Conservation (phyloP, 192 early-diverging fungal genomes). For the Coemansia asiatica region DNA sequence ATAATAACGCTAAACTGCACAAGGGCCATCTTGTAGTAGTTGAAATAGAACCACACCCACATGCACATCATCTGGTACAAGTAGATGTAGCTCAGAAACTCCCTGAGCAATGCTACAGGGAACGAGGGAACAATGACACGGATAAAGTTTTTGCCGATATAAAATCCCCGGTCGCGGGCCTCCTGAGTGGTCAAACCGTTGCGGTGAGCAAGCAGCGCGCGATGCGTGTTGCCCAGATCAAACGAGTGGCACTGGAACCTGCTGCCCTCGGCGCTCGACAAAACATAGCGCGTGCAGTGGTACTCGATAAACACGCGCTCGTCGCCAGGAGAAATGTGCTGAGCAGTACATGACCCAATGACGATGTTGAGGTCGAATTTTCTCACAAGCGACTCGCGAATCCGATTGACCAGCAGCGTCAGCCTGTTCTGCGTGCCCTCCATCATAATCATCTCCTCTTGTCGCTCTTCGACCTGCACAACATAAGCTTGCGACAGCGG, state of each 20-base stretch:
- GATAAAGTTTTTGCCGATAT: slow-evolving; percentile 69
- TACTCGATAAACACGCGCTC: slow-evolving; percentile 65
- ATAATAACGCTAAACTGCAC: slow-evolving; percentile 62
- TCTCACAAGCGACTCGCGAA: slow-evolving; percentile 40
- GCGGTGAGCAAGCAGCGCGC: slow-evolving; percentile 41
- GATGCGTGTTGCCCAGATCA: slow-evolving; percentile 62
- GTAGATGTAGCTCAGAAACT: slow-evolving; percentile 62
- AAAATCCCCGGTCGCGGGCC: slow-evolving; percentile 55
- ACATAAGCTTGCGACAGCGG: slow-evolving; percentile 47
- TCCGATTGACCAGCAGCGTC: slow-evolving; percentile 37
- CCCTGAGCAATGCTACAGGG: slow-evolving; percentile 54
- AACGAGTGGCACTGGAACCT: slow-evolving; percentile 62
- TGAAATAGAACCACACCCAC: slow-evolving; percentile 70
- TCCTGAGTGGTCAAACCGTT: slow-evolving; percentile 58
- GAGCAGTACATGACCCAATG: slow-evolving; percentile 45
- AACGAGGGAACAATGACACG: slow-evolving; percentile 57
- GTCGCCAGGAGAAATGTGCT: slow-evolving; percentile 39
- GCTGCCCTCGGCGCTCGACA: slow-evolving; percentile 38
- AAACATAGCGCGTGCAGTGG: slow-evolving; percentile 77
- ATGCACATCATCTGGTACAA: slow-evolving; percentile 69
- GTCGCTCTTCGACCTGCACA: slow-evolving; percentile 60
- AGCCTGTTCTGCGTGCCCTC: slow-evolving; percentile 51
- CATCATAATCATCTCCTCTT: slow-evolving; percentile 56
- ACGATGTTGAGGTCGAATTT: slow-evolving; percentile 44
- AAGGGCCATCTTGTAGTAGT: slow-evolving; percentile 63